phyloP scores from a whole-genome alignment of 1,139 yeast species.

The Taphrina communis region DNA sequence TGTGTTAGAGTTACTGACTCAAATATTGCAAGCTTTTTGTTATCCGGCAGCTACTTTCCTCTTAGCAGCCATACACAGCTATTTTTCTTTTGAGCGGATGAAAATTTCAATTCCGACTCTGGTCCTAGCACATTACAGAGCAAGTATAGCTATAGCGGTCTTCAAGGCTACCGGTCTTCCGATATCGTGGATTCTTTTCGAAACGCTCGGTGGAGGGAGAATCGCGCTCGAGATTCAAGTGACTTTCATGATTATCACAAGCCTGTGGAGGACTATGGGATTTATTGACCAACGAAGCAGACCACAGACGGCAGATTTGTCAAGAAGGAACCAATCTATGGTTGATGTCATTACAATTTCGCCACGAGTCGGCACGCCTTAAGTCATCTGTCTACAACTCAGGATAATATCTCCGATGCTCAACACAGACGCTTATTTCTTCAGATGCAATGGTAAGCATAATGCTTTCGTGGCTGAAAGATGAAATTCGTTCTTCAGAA shows the following conservation, averaged over 20 bases:
- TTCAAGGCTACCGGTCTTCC: constrained; percentile 2
- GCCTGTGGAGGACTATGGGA: not conserved
- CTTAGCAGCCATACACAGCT: constrained; percentile 25
- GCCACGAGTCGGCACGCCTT: no score
- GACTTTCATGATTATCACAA: not conserved
- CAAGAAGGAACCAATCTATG: not conserved
- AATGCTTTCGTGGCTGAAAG: no score
- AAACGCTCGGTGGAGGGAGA: constrained; percentile 2
- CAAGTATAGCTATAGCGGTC: not conserved
- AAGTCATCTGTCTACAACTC: no score
- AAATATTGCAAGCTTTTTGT: constrained; percentile 17
- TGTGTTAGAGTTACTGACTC: constrained; percentile 1
- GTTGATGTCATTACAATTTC: no score
- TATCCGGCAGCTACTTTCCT: constrained; percentile 14
- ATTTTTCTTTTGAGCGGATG: constrained; percentile 7
- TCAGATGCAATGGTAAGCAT: no score
- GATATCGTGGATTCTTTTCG: constrained; percentile 4
- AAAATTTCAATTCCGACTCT: constrained; percentile 7
- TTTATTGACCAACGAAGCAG: not conserved
- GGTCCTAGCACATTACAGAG: constrained; percentile 2
- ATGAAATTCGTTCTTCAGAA: no score
- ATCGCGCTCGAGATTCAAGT: constrained; percentile 6
- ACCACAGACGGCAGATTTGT: not conserved
- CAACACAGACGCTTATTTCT: no score
- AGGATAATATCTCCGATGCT: no score